phyloP scores from a whole-genome alignment of 768 basidiomycete species.

The Phaffia tasmanica region DNA sequence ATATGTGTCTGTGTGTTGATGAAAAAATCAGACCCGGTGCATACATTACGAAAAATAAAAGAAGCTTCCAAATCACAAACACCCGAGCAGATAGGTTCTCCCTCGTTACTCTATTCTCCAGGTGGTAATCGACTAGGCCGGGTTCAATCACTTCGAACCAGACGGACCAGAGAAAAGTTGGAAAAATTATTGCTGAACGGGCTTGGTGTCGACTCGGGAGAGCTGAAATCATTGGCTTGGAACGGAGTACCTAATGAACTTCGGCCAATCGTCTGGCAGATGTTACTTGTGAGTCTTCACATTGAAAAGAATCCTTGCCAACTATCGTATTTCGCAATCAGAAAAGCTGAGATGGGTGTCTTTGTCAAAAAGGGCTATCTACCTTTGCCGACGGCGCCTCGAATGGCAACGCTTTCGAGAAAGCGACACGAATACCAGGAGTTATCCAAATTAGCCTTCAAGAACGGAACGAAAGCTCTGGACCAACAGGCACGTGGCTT shows the following conservation, averaged over 20 bases:
- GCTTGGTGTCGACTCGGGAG: constrained; percentile 77
- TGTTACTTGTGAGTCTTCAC: constrained; percentile 62
- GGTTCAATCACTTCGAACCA: constrained; percentile 49
- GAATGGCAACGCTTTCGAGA: constrained; percentile 62
- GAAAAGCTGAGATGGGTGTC: constrained; percentile 16
- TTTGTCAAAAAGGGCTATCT: constrained; percentile 67
- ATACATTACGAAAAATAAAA: constrained; percentile 28
- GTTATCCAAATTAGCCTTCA: constrained; percentile 79
- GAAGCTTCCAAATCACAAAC: constrained; percentile 39
- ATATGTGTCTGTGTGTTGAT: neutral
- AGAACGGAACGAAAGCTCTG: constrained; percentile 67
- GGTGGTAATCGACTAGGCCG: constrained; percentile 29
- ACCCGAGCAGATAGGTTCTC: constrained; percentile 50
- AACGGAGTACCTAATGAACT: constrained; percentile 80
- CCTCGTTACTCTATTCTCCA: constrained; percentile 23
- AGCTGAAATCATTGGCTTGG: constrained; percentile 87
- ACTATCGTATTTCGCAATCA: constrained; percentile 1
- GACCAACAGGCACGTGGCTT: constrained; percentile 52
- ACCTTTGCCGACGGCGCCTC: constrained; percentile 66
- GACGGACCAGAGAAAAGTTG: constrained; percentile 62
- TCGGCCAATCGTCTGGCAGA: constrained; percentile 84
- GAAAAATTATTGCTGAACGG: constrained; percentile 56
- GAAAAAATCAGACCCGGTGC: constrained; percentile 25
- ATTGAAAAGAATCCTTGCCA: constrained; percentile 7
- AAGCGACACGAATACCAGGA: constrained; percentile 88